These are phyloP conservation scores for Penicillium palitans DNA, from an alignment of 2,329 filamentous ascomycete species.

Conservation along the genomic window DNA sequence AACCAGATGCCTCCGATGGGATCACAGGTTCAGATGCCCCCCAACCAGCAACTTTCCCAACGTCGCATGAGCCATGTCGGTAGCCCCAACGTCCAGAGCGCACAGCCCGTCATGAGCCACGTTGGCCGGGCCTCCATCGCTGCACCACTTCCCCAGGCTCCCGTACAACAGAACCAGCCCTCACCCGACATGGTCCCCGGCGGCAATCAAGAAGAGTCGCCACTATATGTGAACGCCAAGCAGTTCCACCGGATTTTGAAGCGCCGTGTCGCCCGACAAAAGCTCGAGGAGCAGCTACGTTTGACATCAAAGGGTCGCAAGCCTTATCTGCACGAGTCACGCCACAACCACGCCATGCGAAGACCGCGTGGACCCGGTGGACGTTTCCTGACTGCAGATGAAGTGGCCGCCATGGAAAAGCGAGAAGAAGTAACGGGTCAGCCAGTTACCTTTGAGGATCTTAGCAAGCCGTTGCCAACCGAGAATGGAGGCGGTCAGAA, in stretches of 20 bases:
- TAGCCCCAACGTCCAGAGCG: slow-evolving; percentile 71
- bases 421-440: slow-evolving; percentile 46
- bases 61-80: slow-evolving; percentile 74
- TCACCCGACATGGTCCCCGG: slow-evolving; percentile 76
- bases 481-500: slow-evolving; percentile 46
- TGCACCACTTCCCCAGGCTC: slow-evolving; percentile 54
- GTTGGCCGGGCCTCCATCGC: slow-evolving; percentile 54
- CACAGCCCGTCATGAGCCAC: slow-evolving; percentile 76
- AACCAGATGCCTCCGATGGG: slow-evolving; percentile 55
- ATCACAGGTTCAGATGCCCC: slow-evolving; percentile 51
- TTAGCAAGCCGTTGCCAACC: slow-evolving; percentile 34
- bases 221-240: slow-evolving; percentile 96
- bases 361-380: slow-evolving; percentile 90
- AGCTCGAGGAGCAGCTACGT: slow-evolving; percentile 86
- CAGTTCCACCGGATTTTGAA: slow-evolving; percentile 98
- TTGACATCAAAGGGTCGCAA: slow-evolving; percentile 94
- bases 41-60: slow-evolving; percentile 60
- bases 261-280: slow-evolving; percentile 86
- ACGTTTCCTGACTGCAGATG: slow-evolving; percentile 92
- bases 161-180: slow-evolving; percentile 66
- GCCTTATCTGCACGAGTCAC: slow-evolving; percentile 94
- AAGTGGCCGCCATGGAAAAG: slow-evolving; percentile 85
- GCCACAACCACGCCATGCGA: slow-evolving; percentile 98
- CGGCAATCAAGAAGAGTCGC: slow-evolving; percentile 75
- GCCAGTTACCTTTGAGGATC: slow-evolving; percentile 30